Evolutionary conservation across 2,329 filamentous ascomycete genomes (phyloP).

Genomic region (Arthroderma uncinatum): DNA sequence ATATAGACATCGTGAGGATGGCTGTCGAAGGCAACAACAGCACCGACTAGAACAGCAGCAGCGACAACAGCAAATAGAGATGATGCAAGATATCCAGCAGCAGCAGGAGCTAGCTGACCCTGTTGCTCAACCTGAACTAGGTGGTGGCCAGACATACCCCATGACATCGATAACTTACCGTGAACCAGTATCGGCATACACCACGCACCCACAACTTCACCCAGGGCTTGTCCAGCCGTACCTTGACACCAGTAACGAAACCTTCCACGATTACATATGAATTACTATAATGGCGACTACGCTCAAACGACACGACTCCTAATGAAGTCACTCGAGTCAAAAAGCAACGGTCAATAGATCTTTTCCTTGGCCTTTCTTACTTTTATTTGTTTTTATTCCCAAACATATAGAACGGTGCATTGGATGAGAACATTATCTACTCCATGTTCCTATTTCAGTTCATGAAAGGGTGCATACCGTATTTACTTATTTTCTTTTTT

Average conservation of each 20-base stretch:
- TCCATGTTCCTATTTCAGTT: not conserved
- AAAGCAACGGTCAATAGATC: not conserved
- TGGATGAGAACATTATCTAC: not conserved
- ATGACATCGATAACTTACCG: not conserved
- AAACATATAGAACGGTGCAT: constrained; percentile 2
- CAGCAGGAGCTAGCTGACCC: not conserved
- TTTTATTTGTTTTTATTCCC: not conserved
- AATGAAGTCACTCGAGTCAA: not conserved
- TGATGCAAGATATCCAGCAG: not conserved
- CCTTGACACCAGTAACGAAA: not conserved
- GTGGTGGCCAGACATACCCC: not conserved
- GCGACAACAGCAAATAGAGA: not conserved
- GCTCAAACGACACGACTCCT: not conserved
- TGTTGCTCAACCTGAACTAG: not conserved
- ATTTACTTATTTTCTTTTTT: not conserved
- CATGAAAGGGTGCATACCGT: not conserved
- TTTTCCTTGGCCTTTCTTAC: not conserved
- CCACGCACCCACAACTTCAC: not conserved
- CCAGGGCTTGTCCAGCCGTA: not conserved
- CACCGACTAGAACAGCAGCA: constrained; percentile 2
- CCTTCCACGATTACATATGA: not conserved
- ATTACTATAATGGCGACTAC: not conserved
- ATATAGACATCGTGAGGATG: constrained; percentile 15
- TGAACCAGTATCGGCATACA: not conserved
- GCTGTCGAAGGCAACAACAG: constrained; percentile 14